Evolutionary conservation across 202 grass and related monocot genomes (phyloP), one percentile per base, ranked within the genome.

Genomic region (Thinopyrum obtusiflorum): DNA sequence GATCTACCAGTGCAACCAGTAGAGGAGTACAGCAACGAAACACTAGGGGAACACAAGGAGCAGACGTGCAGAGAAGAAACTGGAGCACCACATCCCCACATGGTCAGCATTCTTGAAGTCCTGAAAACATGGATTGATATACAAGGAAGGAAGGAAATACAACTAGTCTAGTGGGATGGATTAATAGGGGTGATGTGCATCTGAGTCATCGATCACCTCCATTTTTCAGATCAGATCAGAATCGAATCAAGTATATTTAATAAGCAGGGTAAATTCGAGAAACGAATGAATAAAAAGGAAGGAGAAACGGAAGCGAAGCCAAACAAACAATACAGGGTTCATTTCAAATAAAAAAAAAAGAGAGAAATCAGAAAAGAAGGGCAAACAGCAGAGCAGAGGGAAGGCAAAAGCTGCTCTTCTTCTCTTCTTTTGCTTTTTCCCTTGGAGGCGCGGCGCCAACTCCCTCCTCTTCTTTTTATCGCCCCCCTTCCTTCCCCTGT

Each of bases 11-110:
- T 68, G 18, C 29, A 64, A 64, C 2, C 11, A 12, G 33, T 39
- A 46, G 6, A 72, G n/a, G 37, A 47, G 13, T 73, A 73, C 40
- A 73, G 4, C 21, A 17, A 24, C 23, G 17, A 49, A 49, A 49
- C 24, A 39, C 13, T 17, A 44, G 13, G 24, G 13, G 7, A 12
- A 27, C 55, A 36, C 33, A 40, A 12, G 36, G 6, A 72, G 36
- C n/a, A 75, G 44, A 75, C 71, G 71, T 75, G 71, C 27, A 75
- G 14, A 26, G 25, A 75, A 51, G 71, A 75, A 75, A 75, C 42
- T 20, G 24, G 42, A 29, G 7, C 0, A 27, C 39, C 37, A 73
- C 15, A 26, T 21, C 20, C 20, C 20, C 55, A 21, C 55, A 21
- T 59, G 20, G 55, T 59, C 7, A 21, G 55, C 20, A 21, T 59